phyloP scores from a whole-genome alignment of 169 alveolate species.

The Eimeria sp. region DNA sequence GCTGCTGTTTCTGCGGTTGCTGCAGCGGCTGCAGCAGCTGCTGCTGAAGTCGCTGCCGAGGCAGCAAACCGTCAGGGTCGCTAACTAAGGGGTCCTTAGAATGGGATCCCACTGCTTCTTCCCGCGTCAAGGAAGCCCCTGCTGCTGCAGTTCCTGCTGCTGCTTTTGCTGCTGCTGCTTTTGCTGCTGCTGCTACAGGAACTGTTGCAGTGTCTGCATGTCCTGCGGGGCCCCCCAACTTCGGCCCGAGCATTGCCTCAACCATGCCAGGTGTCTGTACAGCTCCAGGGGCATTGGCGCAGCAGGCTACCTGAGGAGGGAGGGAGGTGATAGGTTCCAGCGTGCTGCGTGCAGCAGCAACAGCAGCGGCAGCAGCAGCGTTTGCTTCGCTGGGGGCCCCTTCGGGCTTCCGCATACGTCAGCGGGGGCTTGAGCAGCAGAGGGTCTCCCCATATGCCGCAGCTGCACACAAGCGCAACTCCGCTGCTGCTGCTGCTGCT shows the following conservation, averaged over 20 bases:
- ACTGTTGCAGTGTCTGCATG: not conserved
- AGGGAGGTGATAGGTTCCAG: not conserved
- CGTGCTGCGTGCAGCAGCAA: slow-evolving; percentile 5
- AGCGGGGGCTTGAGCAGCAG: not conserved
- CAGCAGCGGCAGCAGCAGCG: slow-evolving; percentile 1
- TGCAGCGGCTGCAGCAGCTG: slow-evolving; percentile 25
- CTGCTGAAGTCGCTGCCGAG: not conserved
- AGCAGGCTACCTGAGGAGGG: slow-evolving; percentile 6
- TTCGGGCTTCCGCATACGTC: slow-evolving; percentile 11
- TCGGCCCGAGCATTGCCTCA: slow-evolving; percentile 15
- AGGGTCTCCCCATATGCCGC: slow-evolving; percentile 1
- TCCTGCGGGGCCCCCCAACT: not conserved
- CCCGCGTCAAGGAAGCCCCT: not conserved
- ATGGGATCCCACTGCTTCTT: not conserved
- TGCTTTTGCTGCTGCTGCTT: slow-evolving; percentile 7
- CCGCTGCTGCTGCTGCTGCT: not conserved
- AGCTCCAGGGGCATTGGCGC: slow-evolving; percentile 28
- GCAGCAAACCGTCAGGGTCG: not conserved
- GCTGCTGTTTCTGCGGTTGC: slow-evolving; percentile 38
- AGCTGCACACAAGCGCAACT: not conserved
- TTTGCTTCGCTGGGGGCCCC: slow-evolving; percentile 26
- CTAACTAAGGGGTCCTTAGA: not conserved
- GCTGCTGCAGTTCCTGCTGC: slow-evolving; percentile 31
- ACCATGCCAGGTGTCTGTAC: slow-evolving; percentile 3
- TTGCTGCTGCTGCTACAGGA: slow-evolving; percentile 18